Percentiles rank a stretch among this genome's conserved stretches.
Evolutionary conservation across 176 grass and related monocot genomes (phyloP).

Genomic region (Lolium rigidum): DNA sequence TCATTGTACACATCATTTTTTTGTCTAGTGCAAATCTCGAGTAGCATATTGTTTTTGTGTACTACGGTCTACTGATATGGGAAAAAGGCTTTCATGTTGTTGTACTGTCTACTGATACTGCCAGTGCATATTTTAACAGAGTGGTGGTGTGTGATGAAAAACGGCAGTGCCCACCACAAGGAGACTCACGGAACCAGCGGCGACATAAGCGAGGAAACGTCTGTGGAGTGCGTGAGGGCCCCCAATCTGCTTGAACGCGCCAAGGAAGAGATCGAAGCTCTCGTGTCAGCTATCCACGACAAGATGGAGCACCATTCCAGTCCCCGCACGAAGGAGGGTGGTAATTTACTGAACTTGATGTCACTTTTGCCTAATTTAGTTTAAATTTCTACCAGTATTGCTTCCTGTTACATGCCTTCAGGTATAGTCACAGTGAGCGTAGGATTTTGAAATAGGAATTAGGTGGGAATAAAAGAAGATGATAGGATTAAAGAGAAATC

Average conservation of each 20-base stretch:
- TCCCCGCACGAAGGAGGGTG: slow-evolving; percentile 41
- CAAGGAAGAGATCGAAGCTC: slow-evolving; percentile 81
- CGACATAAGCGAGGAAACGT: slow-evolving; percentile 52
- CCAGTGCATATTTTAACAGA: neutral
- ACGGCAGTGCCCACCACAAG: slow-evolving; percentile 53
- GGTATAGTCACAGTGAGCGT: neutral
- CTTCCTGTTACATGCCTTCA: neutral
- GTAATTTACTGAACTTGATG: slow-evolving; percentile 36
- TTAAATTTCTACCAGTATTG: neutral
- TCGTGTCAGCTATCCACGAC: slow-evolving; percentile 50
- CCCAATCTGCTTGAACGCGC: slow-evolving; percentile 73
- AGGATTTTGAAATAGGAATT: neutral
- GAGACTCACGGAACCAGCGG: slow-evolving; percentile 72
- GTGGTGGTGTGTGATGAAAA: slow-evolving; percentile 26
- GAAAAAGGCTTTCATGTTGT: no score
- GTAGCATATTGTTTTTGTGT: no score
- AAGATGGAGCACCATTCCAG: slow-evolving; percentile 60
- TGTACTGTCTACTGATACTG: no score
- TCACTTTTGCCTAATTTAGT: neutral
- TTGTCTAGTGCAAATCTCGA: no score
- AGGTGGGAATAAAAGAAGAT: neutral
- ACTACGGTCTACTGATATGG: no score
- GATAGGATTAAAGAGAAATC: neutral
- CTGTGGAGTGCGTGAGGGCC: slow-evolving; percentile 62
- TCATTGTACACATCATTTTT: no score